phyloP scores from a whole-genome alignment of 208 protist genomes.

The Trypanosoma grayi region DNA sequence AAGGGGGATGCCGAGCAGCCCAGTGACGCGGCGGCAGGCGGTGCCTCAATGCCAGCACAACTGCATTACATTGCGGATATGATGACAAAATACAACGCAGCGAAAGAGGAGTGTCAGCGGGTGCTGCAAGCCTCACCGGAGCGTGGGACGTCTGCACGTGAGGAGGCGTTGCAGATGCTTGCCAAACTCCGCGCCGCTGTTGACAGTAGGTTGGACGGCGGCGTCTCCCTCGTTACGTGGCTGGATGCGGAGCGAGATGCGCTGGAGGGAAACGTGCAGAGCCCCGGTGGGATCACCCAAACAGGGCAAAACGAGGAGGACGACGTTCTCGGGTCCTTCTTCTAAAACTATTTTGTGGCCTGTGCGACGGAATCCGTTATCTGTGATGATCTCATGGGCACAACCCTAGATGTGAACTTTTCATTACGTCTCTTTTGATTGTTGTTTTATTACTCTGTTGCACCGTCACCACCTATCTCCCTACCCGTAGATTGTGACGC shows the following conservation, averaged over 20 bases:
- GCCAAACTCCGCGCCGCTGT: slow-evolving; percentile 38
- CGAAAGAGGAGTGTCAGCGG: slow-evolving; percentile 54
- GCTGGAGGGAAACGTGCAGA: slow-evolving; percentile 47
- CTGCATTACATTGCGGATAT: slow-evolving; percentile 46
- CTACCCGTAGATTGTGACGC: not conserved
- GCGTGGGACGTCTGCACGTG: slow-evolving; percentile 1
- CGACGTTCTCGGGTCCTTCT: slow-evolving; percentile 52
- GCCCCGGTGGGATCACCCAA: not conserved
- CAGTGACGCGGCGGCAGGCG: slow-evolving; percentile 11
- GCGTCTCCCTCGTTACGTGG: slow-evolving; percentile 49
- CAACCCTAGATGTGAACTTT: too few relatives aligned
- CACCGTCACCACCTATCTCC: not conserved
- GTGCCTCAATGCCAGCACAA: slow-evolving; percentile 23
- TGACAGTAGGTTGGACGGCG: slow-evolving; percentile 40
- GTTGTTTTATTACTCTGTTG: not conserved
- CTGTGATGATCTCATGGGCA: not conserved
- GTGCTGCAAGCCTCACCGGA: slow-evolving; percentile 1
- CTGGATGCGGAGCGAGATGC: slow-evolving; percentile 50
- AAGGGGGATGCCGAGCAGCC: slow-evolving; percentile 23
- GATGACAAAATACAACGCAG: slow-evolving; percentile 66
- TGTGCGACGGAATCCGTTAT: not conserved
- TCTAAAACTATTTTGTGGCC: slow-evolving; percentile 9
- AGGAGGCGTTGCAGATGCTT: slow-evolving; percentile 18
- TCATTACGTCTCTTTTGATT: not conserved
- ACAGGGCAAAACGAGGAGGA: slow-evolving; percentile 33